Base-by-base conservation (phyloP, 352 stramenopile species). In the Pythium biforme region DNA sequence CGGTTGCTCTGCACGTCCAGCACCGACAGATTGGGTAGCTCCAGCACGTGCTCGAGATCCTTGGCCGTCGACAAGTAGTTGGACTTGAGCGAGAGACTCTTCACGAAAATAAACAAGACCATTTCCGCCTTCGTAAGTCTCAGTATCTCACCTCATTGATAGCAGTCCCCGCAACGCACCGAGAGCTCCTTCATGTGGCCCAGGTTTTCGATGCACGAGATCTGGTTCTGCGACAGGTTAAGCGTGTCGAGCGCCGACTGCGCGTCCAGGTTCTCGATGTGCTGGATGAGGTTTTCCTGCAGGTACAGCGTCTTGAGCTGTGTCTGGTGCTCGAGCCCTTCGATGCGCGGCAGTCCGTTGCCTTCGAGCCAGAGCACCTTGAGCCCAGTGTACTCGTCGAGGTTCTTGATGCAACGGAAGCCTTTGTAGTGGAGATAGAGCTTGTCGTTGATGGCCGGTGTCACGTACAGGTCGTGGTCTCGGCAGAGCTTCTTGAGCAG, bases 401-500 rank as follows among this genome's bases (percentile, higher is more conserved):
- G 76, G 61, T 98, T 98, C 48, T 96, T 69, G 66, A 99, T 97
- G 39, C 78, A 66, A 22, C 77, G 77, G 59, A 98, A 98, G 34
- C 95, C 95, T 66, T 98, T 97, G 79, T 98, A 98, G 72, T 99
- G 95, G 27, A 98, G 73, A 64, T 98, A 98, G 34, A 99, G 79
- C 59, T 96, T 97, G 72, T 99, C 93, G 72, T 98, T 98, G 66
- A 98, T 87, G 64, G 74, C 59, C 25, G 96, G 87, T 40, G 92
- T 98, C 49, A 87, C 74, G 68, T 98, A 98, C 47, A 96, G 74
- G 57, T 97, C 88, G 55, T 92, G 81, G 47, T 98, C 90, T 14
- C 86, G 83, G 62, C 90, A 97, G 52, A 97, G 72, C 66, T 96
- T 95, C 69, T 88, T 91, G 34, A 98, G 80, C 43, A 82, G 60